These are phyloP conservation scores for Petunia axillaris DNA, from an alignment of 257 asterid species.

Conservation along the genomic window DNA sequence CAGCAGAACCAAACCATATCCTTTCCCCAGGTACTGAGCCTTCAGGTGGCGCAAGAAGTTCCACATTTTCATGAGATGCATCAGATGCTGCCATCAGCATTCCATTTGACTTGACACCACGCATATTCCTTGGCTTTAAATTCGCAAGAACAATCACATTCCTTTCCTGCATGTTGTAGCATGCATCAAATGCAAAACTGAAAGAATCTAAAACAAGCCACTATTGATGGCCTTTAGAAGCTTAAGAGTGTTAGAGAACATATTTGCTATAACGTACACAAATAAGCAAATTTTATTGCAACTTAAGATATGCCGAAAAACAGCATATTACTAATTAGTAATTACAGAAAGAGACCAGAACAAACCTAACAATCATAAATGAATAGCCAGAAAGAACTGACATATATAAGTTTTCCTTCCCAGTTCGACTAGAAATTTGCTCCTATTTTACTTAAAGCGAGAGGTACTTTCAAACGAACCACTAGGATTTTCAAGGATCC, in stretches of 20 bases:
- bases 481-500: neutral
- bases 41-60: constrained; percentile 85
- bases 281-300: neutral
- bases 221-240: neutral
- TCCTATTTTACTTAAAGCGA: neutral
- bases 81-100: constrained; percentile 99
- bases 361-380: constrained; percentile 1
- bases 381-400: neutral
- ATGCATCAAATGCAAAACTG: neutral
- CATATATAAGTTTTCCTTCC: neutral
- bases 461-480: neutral
- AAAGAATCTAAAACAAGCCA: neutral
- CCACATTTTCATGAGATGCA: constrained; percentile 83
- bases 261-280: neutral
- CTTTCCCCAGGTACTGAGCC: constrained; percentile 86
- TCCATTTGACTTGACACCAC: constrained; percentile 86
- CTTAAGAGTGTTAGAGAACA: neutral
- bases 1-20: constrained; percentile 87
- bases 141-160: constrained; percentile 85
- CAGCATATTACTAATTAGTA: constrained; percentile 9
- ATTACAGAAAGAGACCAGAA: neutral
- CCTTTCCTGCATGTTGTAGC: constrained; percentile 57
- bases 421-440: neutral
- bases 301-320: neutral
- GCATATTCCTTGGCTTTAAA: constrained; percentile 97